Evolutionary conservation across 2,329 filamentous ascomycete species (phyloP), one percentile per base, ranked within the genome.

Genomic region (Trichoderma citrinoviride): DNA sequence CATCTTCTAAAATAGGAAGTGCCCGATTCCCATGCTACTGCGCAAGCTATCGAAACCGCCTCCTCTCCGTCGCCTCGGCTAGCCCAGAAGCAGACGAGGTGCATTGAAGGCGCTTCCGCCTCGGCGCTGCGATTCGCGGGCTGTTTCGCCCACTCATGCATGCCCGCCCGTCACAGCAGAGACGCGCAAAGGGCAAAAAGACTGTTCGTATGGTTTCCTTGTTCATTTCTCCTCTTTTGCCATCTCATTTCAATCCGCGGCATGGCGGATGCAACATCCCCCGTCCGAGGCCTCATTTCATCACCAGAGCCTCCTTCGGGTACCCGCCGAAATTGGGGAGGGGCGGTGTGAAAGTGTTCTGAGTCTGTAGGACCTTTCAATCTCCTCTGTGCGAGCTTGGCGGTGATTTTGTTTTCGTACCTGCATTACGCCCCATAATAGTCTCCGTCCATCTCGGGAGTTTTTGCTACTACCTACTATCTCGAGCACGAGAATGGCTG

Each of bases 1-100:
- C 49, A 17, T 61, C 25, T 55, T 25, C 63, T 65, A 65, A 33
- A 61, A 54, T 55, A 65, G 56, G 63, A 65, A 65, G 55, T 65
- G 40, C 40, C 63, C 63, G 56, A 54, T 64, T 52, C 29, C 14
- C 41, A 53, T 41, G 58, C 47, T 19, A 52, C 57, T 15, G 33
- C 40, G 41, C 43, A 54, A 15, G 46, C 62, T 64, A 64, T 64
- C 53, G 62, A 64, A 58, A 19, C 23, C 60, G 21, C 58, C 47
- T 62, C 37, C 33, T 37, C 33, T 14, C 33, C 33, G 33, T 37
- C 33, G 33, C 33, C 33, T 37, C 33, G 33, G 55, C 33, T 62
- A 54, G 60, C 47, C 41, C 41, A 21, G 15, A 54, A 47, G 53
- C 41, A 33, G 27, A 14, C 23, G 21, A 25, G 33, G 15, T 56